Percentiles rank a stretch among this genome's conserved stretches.
Conservation (phyloP, 345 rosid genomes). For the Populus euphratica region DNA sequence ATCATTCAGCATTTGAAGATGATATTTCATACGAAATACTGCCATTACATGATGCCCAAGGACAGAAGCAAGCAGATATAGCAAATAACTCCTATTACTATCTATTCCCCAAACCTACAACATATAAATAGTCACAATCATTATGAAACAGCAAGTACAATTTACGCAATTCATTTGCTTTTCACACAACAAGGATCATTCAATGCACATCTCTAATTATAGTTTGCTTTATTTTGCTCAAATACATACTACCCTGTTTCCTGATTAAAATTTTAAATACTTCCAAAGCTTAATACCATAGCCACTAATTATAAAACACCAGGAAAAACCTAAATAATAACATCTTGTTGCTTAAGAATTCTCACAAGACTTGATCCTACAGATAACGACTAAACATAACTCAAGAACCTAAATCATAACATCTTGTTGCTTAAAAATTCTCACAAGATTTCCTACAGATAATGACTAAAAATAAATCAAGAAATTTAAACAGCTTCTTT, state of each 20-base stretch:
- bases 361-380: background rate
- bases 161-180: background rate
- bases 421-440: background rate
- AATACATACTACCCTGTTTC: too few species aligned
- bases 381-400: background rate
- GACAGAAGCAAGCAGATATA: background rate
- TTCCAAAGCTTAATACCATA: too few species aligned
- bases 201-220: too few species aligned
- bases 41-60: background rate
- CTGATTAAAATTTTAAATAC: background rate
- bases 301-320: too few species aligned
- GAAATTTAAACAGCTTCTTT: too few species aligned
- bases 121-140: background rate
- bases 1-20: conserved; percentile 7
- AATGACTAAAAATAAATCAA: too few species aligned
- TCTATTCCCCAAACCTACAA: background rate
- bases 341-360: background rate
- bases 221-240: too few species aligned
- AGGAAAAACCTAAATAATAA: too few species aligned
- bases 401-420: too few species aligned
- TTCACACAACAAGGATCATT: too few species aligned
- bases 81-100: background rate
- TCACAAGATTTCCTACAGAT: background rate
- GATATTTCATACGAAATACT: background rate
- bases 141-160: background rate